Percentiles rank a stretch among this genome's conserved stretches.
Evolutionary conservation across 2,329 filamentous ascomycete species (phyloP).

Genomic region (Cladosporium oxysporum): DNA sequence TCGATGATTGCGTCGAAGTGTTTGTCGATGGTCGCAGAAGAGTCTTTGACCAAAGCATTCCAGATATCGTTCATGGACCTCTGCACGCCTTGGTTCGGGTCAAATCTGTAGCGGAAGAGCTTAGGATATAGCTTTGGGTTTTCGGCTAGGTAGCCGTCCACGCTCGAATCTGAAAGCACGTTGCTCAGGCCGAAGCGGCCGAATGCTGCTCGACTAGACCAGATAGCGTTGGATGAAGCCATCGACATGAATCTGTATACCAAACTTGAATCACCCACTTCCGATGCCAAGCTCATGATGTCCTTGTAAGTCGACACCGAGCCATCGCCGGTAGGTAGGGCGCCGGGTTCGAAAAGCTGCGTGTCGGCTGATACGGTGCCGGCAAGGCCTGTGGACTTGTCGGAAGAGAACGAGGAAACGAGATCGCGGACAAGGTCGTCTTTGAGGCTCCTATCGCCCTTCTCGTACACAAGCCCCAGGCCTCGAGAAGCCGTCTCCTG

Average conservation of each 20-base stretch:
- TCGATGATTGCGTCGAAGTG: conserved; percentile 89
- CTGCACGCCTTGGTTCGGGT: conserved; percentile 90
- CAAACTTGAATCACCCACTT: conserved; percentile 93
- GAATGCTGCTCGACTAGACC: conserved; percentile 96
- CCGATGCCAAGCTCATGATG: conserved; percentile 91
- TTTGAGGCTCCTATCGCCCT: conserved; percentile 78
- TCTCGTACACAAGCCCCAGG: conserved; percentile 89
- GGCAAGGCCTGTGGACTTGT: conserved; percentile 66
- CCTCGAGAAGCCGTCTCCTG: conserved; percentile 94
- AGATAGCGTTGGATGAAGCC: conserved; percentile 92
- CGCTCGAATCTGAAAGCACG: conserved; percentile 81
- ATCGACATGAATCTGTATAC: conserved; percentile 99
- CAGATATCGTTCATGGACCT: conserved; percentile 97
- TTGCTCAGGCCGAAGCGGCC: conserved; percentile 89
- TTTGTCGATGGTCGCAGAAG: conserved; percentile 70
- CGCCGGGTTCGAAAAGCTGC: conserved; percentile 88
- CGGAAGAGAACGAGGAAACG: conserved; percentile 79
- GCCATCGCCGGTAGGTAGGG: conserved; percentile 84
- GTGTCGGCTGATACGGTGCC: conserved; percentile 87
- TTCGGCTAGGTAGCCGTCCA: conserved; percentile 66
- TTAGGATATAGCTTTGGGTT: conserved; percentile 96
- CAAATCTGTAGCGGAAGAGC: conserved; percentile 90
- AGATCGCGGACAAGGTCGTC: conserved; percentile 84
- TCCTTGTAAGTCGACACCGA: conserved; percentile 96
- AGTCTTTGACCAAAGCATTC: conserved; percentile 91